Evolutionary conservation across 2,329 filamentous ascomycete species (phyloP), one percentile per base, ranked within the genome.

Genomic region (Pseudocercospora fuligena): DNA sequence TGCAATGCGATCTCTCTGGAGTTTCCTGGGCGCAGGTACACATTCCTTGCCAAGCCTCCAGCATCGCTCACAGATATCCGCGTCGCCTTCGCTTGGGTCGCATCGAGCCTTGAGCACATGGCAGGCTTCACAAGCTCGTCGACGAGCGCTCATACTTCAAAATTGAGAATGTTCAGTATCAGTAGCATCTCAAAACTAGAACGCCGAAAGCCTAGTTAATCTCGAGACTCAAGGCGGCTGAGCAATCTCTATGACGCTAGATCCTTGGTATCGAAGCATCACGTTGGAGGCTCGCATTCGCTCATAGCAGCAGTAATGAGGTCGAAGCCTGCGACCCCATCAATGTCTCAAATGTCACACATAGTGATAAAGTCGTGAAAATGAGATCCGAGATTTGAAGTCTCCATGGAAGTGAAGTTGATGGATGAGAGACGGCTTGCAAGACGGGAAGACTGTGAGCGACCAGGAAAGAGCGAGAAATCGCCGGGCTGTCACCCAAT

Each of bases 81-180:
- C 25, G 19, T 31, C 53, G 23, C 62, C 59, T 25, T 61, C 43
- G 31, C 62, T 62, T 3, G 57, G 58, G n/a, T 67, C 59, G 36
- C 62, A 65, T 8, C 62, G 62, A 19, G 49, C 62, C 56, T 67
- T 67, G 14, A 67, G 62, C 2, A 67, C 62, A 21, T 65, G 63
- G 62, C 66, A 67, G 31, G 53, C 58, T 47, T 65, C 59, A 63
- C 66, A 67, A 5, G 66, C 66, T 46, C 63, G 49, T 51, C 66
- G 66, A 12, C 66, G 66, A 19, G 29, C 51, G 27, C 49, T 29
- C 62, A 65, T 61, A 14, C 16, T 29, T 49, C 33, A 6, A 16
- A 19, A 6, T 59, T 3, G 12, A 21, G 25, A 57, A 27, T 31
- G 9, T 57, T 16, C 11, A 12, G 14, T 14, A 5, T 12, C 27